Evolutionary conservation across 352 stramenopile genomes (phyloP).

Genomic region (Plasmopara viticola): DNA sequence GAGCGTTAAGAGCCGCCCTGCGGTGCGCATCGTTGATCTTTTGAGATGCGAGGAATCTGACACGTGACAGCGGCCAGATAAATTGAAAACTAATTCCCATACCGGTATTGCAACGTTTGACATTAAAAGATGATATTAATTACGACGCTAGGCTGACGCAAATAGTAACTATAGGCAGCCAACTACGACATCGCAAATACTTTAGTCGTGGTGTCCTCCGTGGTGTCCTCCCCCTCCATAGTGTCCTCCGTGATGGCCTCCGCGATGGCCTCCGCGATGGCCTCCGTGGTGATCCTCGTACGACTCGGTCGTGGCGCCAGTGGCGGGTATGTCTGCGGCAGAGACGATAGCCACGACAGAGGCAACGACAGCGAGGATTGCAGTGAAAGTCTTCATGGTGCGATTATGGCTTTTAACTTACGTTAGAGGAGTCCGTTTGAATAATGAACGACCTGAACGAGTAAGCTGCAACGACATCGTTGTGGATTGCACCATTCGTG

Average conservation of each 20-base stretch:
- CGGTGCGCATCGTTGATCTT: slow-evolving; percentile 11
- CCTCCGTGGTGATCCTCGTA: slow-evolving; percentile 6
- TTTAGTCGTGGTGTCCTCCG: not conserved
- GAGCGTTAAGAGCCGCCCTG: slow-evolving; percentile 3
- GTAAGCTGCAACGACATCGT: not conserved
- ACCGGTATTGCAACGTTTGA: not conserved
- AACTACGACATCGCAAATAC: not conserved
- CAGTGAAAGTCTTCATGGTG: slow-evolving; percentile 18
- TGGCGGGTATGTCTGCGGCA: slow-evolving; percentile 1
- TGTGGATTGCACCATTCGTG: not conserved
- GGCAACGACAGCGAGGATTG: slow-evolving; percentile 10
- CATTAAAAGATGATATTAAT: not conserved
- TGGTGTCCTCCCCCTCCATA: not conserved
- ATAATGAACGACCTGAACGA: slow-evolving; percentile 3
- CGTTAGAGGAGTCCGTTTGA: slow-evolving; percentile 4
- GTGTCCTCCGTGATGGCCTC: not conserved
- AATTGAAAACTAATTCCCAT: slow-evolving; percentile 7
- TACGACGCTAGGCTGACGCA: slow-evolving; percentile 1
- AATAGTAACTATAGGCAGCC: not conserved
- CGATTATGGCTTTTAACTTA: not conserved
- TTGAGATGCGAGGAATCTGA: slow-evolving; percentile 18
- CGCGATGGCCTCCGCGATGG: slow-evolving; percentile 3
- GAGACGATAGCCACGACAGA: slow-evolving; percentile 3
- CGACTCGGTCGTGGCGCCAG: slow-evolving; percentile 2
- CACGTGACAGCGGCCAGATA: not conserved